Conservation (phyloP, 495 filamentous ascomycete genomes). For the Daldinia loculata region DNA sequence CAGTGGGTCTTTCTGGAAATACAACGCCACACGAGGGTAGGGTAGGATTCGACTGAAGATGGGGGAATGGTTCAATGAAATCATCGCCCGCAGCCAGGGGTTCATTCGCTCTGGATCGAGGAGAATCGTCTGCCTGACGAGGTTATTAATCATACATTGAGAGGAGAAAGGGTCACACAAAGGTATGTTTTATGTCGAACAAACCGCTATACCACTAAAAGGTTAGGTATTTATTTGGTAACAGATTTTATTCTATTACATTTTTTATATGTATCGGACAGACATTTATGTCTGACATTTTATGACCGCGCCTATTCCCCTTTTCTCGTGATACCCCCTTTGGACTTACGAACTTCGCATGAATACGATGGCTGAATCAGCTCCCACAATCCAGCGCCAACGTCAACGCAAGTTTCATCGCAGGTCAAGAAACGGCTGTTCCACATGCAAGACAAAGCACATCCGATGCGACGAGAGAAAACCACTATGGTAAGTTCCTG, state of each 20-base stretch:
- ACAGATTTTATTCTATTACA: too few species aligned
- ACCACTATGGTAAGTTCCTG: slow-evolving; percentile 46
- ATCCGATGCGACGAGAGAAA: slow-evolving; percentile 48
- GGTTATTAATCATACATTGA: slow-evolving; percentile 27
- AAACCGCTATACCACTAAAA: too few species aligned
- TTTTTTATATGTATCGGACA: too few species aligned
- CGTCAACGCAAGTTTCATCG: slow-evolving; percentile 47
- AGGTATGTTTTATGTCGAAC: slow-evolving; percentile 6
- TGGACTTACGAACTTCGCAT: slow-evolving; percentile 13
- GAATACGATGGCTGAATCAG: slow-evolving; percentile 30
- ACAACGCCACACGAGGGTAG: slow-evolving; percentile 33
- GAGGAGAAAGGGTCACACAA: slow-evolving; percentile 21
- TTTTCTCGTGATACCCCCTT: slow-evolving; percentile 10
- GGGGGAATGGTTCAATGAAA: slow-evolving; percentile 35
- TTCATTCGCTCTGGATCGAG: slow-evolving; percentile 1
- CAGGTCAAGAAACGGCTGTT: slow-evolving; percentile 45
- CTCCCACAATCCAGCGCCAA: slow-evolving; percentile 38
- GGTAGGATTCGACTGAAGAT: slow-evolving; percentile 28
- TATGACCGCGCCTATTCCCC: slow-evolving; percentile 7
- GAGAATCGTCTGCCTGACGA: slow-evolving; percentile 38
- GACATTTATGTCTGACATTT: too few species aligned
- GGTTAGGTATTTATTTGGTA: too few species aligned
- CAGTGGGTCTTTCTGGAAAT: slow-evolving; percentile 22
- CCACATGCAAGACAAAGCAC: slow-evolving; percentile 47
- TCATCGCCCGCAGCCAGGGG: slow-evolving; percentile 25